phyloP scores from a whole-genome alignment of 805 yeast genomes.

The Metschnikowia sp. region DNA sequence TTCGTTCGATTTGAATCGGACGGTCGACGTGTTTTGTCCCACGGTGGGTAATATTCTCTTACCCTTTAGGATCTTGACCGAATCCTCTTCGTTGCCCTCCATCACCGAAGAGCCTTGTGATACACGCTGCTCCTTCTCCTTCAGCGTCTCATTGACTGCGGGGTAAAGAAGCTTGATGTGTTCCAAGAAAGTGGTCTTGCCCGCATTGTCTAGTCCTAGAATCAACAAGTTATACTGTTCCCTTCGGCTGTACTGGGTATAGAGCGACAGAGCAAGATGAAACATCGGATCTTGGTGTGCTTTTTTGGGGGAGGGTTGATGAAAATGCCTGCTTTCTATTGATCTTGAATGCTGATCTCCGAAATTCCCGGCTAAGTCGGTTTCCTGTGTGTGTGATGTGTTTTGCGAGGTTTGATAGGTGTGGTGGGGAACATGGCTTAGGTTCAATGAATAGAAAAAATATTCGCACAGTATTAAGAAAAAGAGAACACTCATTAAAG shows the following conservation, averaged over 20 bases:
- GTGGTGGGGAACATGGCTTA: too few species aligned
- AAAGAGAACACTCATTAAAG: too few species aligned
- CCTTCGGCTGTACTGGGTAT: constrained; percentile 43
- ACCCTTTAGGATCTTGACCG: constrained; percentile 30
- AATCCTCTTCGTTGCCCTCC: constrained; percentile 16
- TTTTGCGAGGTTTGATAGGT: too few species aligned
- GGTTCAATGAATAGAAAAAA: too few species aligned
- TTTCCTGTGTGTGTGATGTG: too few species aligned
- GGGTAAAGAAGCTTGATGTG: constrained; percentile 38
- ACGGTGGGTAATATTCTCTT: constrained; percentile 85
- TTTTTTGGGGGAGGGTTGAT: too few species aligned
- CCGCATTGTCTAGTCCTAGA: constrained; percentile 92
- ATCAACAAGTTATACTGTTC: constrained; percentile 55
- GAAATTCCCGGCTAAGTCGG: too few species aligned
- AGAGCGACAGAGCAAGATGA: constrained; percentile 42
- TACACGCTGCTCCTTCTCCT: constrained; percentile 14
- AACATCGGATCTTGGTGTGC: constrained; percentile 25
- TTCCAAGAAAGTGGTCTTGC: constrained; percentile 64
- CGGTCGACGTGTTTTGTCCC: constrained; percentile 74
- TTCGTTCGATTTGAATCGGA: constrained; percentile 28
- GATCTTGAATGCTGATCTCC: too few species aligned
- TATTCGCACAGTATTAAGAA: too few species aligned
- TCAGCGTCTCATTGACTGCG: constrained; percentile 22
- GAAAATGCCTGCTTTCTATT: too few species aligned
- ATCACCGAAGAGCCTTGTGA: constrained; percentile 10